phyloP scores from a whole-genome alignment of 2,329 filamentous ascomycete species.

The Esteya vermicola region DNA sequence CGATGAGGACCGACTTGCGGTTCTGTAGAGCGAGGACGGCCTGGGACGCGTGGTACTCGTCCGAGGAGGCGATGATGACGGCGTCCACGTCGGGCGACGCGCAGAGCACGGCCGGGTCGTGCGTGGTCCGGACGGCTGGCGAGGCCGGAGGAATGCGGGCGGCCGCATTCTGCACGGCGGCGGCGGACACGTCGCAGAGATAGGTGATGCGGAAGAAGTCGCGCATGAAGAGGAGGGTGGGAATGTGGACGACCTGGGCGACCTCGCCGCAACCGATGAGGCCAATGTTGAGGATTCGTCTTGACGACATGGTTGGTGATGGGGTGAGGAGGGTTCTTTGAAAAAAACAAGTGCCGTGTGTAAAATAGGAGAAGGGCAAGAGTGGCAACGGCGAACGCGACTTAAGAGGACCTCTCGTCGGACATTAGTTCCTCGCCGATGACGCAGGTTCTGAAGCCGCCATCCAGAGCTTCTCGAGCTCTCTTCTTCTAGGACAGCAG shows the following conservation, averaged over 20 bases:
- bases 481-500: no score
- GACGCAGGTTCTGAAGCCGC: no score
- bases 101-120: conserved; percentile 25
- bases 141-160: conserved; percentile 9
- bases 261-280: conserved; percentile 34
- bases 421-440: no score
- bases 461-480: no score
- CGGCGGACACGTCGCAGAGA: conserved; percentile 35
- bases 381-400: no score
- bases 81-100: conserved; percentile 27
- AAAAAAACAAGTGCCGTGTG: no score
- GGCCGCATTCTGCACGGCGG: conserved; percentile 14
- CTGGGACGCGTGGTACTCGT: conserved; percentile 40
- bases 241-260: conserved; percentile 38
- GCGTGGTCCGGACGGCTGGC: conserved; percentile 19
- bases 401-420: no score
- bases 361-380: no score
- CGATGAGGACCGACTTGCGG: conserved; percentile 42
- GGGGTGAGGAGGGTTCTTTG: no score
- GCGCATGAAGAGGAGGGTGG: conserved; percentile 28
- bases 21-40: conserved; percentile 34
- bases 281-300: conserved; percentile 23
- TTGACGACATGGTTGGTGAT: no score
- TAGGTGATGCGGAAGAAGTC: conserved; percentile 29
- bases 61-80: conserved; percentile 35